phyloP scores from a whole-genome alignment of 75 land plant genomes.

The Cupressus sempervirens region DNA sequence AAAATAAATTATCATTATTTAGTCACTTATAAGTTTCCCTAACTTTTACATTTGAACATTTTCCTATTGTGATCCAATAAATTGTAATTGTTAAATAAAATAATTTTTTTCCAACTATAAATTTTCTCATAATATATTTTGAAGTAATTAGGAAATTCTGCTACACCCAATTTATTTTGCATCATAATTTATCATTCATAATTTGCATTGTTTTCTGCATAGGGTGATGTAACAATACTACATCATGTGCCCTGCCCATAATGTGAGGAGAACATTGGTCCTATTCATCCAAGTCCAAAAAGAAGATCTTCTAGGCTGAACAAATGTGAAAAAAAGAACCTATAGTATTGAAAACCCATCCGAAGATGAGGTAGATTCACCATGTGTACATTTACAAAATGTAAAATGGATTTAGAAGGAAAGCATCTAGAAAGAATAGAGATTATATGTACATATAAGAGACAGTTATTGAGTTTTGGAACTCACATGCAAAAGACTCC shows the following conservation, averaged over 20 bases:
- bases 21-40: too few relatives aligned
- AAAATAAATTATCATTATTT: too few relatives aligned
- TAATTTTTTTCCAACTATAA: too few relatives aligned
- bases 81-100: too few relatives aligned
- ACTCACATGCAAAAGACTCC: too few relatives aligned
- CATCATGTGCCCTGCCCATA: background rate
- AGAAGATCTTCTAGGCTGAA: background rate
- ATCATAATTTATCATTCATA: background rate
- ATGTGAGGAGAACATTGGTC: background rate
- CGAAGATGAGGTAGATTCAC: background rate
- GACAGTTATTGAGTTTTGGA: too few relatives aligned
- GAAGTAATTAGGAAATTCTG: background rate
- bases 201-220: background rate
- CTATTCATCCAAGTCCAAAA: background rate
- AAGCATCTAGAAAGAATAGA: too few relatives aligned
- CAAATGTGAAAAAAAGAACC: background rate
- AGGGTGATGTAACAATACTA: background rate
- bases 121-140: too few relatives aligned
- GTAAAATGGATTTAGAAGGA: too few relatives aligned
- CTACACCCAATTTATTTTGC: background rate
- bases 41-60: too few relatives aligned
- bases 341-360: background rate
- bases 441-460: too few relatives aligned
- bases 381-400: background rate
- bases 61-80: too few relatives aligned